phyloP scores from a whole-genome alignment of 805 yeast genomes.

The Suhomyces vadensis region DNA sequence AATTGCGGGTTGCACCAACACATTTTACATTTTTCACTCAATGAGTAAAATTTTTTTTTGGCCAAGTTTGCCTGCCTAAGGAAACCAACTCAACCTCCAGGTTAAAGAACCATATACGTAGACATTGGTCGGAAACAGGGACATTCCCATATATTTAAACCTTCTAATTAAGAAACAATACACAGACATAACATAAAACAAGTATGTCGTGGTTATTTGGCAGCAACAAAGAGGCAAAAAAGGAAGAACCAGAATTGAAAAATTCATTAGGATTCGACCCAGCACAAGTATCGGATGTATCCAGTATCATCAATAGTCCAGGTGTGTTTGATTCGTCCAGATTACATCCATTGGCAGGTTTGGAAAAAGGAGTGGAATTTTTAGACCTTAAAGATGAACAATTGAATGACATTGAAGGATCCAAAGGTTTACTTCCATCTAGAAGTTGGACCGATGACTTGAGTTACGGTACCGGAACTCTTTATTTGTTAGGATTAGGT shows the following conservation, averaged over 20 bases:
- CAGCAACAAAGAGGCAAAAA: conserved; percentile 29
- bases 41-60: conserved; percentile 2
- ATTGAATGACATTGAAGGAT: conserved; percentile 74
- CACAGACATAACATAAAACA: neutral
- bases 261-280: conserved; percentile 64
- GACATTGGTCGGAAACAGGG: neutral
- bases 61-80: neutral
- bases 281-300: conserved; percentile 59
- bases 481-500: conserved; percentile 83
- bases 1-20: conserved; percentile 5
- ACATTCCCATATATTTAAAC: neutral
- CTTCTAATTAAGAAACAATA: neutral
- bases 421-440: conserved; percentile 90
- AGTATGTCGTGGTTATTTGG: conserved; percentile 56
- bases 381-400: conserved; percentile 83
- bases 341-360: conserved; percentile 90
- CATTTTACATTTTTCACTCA: neutral
- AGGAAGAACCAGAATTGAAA: conserved; percentile 25
- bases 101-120: neutral
- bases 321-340: conserved; percentile 66
- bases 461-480: conserved; percentile 97
- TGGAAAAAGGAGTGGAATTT: conserved; percentile 86
- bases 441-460: conserved; percentile 97
- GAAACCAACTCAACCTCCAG: neutral
- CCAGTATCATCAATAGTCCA: conserved; percentile 59